Conservation (phyloP, 2,329 filamentous ascomycete genomes). For the Fusarium verrucosum region DNA sequence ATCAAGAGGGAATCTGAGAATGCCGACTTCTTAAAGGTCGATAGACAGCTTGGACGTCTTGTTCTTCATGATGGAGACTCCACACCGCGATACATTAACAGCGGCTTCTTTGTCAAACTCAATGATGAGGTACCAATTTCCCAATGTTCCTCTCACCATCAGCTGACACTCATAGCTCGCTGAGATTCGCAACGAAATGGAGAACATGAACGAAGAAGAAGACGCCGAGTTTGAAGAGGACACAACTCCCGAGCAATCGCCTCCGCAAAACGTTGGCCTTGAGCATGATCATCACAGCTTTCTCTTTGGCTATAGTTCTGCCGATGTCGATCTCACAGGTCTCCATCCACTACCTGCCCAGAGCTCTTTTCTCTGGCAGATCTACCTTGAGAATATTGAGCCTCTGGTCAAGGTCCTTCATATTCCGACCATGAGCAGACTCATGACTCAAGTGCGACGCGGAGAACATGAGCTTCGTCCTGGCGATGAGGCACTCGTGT, state of each 20-base stretch:
- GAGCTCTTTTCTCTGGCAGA: slow-evolving; percentile 28
- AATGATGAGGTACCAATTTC: slow-evolving; percentile 70
- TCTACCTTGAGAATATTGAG: slow-evolving; percentile 35
- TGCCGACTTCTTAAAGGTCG: slow-evolving; percentile 56
- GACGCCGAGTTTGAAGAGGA: slow-evolving; percentile 21
- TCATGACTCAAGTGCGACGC: slow-evolving; percentile 26
- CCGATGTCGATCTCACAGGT: slow-evolving; percentile 16
- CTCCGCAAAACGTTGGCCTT: slow-evolving; percentile 11
- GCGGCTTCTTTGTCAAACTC: slow-evolving; percentile 77
- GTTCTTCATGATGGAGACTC: slow-evolving; percentile 74
- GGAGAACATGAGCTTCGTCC: slow-evolving; percentile 27
- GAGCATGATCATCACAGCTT: slow-evolving; percentile 31
- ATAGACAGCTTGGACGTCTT: slow-evolving; percentile 61
- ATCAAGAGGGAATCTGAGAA: slow-evolving; percentile 36
- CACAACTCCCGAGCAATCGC: slow-evolving; percentile 31
- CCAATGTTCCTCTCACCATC: too few species aligned
- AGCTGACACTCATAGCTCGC: slow-evolving; percentile 23
- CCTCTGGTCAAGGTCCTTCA: slow-evolving; percentile 33
- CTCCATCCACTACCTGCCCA: slow-evolving; percentile 33
- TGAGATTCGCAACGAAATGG: slow-evolving; percentile 31
- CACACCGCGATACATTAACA: slow-evolving; percentile 77
- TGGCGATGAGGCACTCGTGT: slow-evolving; percentile 33
- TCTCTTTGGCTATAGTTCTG: slow-evolving; percentile 31
- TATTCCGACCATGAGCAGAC: slow-evolving; percentile 32
- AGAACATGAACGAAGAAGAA: slow-evolving; percentile 21